Percentiles rank a stretch among this genome's conserved stretches.
Evolutionary conservation across 2,329 filamentous ascomycete genomes (phyloP).

Genomic region (Fusarium lyarnte): DNA sequence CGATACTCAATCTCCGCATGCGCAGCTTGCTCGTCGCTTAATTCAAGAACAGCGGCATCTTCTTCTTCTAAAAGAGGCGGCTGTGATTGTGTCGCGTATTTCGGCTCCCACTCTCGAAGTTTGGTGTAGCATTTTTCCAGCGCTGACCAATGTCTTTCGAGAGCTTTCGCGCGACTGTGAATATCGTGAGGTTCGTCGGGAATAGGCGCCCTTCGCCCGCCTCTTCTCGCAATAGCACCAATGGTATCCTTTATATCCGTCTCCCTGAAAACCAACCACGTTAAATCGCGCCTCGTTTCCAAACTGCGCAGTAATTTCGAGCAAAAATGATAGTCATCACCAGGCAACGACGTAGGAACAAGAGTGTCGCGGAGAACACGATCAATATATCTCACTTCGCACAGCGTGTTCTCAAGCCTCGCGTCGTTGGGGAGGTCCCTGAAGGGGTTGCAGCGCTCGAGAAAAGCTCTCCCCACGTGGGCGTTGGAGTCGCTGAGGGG

Average conservation of each 20-base stretch:
- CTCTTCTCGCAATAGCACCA: slow-evolving; percentile 14
- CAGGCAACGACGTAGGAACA: slow-evolving; percentile 21
- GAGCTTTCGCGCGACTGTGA: slow-evolving; percentile 8
- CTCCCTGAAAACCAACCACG: slow-evolving; percentile 13
- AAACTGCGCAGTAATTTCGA: slow-evolving; percentile 18
- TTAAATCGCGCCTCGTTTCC: slow-evolving; percentile 24
- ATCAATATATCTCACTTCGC: slow-evolving; percentile 26
- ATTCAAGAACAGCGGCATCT: not conserved
- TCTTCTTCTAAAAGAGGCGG: not conserved
- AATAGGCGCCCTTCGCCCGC: slow-evolving; percentile 4
- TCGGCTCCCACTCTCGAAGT: slow-evolving; percentile 23
- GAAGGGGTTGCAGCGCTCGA: slow-evolving; percentile 26
- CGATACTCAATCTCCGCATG: slow-evolving; percentile 18
- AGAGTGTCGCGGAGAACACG: slow-evolving; percentile 12
- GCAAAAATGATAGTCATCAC: slow-evolving; percentile 21
- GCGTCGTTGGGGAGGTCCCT: slow-evolving; percentile 16
- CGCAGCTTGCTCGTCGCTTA: slow-evolving; percentile 9
- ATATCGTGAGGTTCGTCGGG: slow-evolving; percentile 14
- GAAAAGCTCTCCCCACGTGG: slow-evolving; percentile 18
- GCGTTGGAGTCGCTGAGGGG: slow-evolving; percentile 6
- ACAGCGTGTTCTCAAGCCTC: slow-evolving; percentile 21
- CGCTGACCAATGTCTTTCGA: slow-evolving; percentile 21
- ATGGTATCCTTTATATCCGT: slow-evolving; percentile 22
- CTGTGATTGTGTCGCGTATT: slow-evolving; percentile 1
- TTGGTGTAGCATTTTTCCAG: slow-evolving; percentile 27